Evolutionary conservation across 768 basidiomycete species (phyloP), one percentile per base, ranked within the genome.

Genomic region (Phallus indusiatus): DNA sequence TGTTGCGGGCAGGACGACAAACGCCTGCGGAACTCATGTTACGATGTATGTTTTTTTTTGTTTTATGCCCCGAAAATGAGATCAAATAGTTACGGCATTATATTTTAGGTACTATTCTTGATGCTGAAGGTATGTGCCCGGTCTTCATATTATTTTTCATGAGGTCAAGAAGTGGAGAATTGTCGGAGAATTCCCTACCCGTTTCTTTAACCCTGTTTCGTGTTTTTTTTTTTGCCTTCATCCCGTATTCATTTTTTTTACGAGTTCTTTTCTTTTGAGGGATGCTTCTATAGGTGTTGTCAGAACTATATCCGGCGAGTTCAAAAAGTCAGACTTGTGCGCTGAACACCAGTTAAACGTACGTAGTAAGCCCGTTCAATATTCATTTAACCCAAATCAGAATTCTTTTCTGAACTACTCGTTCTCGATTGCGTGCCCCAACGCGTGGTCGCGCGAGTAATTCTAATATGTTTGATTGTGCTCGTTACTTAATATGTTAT

Each of bases 271-370:
- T 42, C 36, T 59, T 18, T 59, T 59, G 57, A 59, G 57, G 49
- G 33, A 42, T 46, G 48, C 64, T 67, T 64, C 55, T 63, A 21
- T 66, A 91, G 90, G 91, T 51, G 84, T 82, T 67, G 90, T 94
- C 60, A 88, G 88, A 73, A 90, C 85, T 36, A 90, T 90, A 47
- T 90, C 88, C 12, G 90, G 90, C 6, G 85, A 88, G 66, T 94
- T 95, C 74, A 94, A 88, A 68, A 91, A 88, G 73, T 83, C 90
- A 36, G 90, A 94, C 67, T 78, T 98, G 54, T 91, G 91, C 72
- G 73, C 79, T 37, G 89, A 94, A 68, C 91, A 95, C 71, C 82
- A 84, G 65, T 74, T 97, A 63, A 92, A 95, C 76, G 94, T 96
- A 76, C 74, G 88, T 72, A 28, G 28, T 28, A 42, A 53, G 49